Base-by-base conservation (phyloP, 495 filamentous ascomycete species). In the Entonaema liquescens region DNA sequence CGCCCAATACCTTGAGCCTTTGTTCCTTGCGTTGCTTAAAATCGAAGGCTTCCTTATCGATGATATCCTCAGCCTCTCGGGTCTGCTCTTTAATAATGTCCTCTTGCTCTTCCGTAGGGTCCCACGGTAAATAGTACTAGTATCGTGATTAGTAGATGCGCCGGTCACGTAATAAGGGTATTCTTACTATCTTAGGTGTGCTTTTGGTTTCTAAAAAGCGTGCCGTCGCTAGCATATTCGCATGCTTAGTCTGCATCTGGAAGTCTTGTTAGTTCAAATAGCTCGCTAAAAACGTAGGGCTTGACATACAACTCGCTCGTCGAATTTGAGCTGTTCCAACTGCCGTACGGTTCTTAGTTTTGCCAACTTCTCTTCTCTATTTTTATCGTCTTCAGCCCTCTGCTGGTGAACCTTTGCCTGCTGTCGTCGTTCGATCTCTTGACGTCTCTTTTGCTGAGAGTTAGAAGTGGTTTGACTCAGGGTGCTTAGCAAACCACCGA, bases 81-180 rank as follows among this genome's bases (percentile, higher is more conserved):
- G 84, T 75, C 74, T 87, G 85, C 21, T 81, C 70, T 28, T 83
- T 75, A 70, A 88, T 81, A 6, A 68, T 79, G 5, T 80, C 74
- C 60, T 86, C 80, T 67, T 88, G 80, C 47, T 76, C 84, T 4
- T 84, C 78, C 29, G 87, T 85, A 57, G 91, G 81, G 74, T 94
- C 88, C 91, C 92, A 97, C 5, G 95, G 95, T 56, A 90, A 90
- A 79, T 97, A 99, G 78, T 89, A 95, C 95, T 98, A 73, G 3
- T 44, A 31, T 54, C 42, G 36, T 59, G 15, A 64, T 82, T 65
- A 81, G 70, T 57, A 65, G 9, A 31, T 60, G 38, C 26, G 8
- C 42, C 19, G 13, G 61, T 28, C 6, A 13, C 49, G 0, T 5
- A 15, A 25, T 12, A 40, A 26, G 23, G 17, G 9, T 81, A 2